phyloP scores from a whole-genome alignment of 192 early-diverging fungal genomes.

The Diversispora eburnea region DNA sequence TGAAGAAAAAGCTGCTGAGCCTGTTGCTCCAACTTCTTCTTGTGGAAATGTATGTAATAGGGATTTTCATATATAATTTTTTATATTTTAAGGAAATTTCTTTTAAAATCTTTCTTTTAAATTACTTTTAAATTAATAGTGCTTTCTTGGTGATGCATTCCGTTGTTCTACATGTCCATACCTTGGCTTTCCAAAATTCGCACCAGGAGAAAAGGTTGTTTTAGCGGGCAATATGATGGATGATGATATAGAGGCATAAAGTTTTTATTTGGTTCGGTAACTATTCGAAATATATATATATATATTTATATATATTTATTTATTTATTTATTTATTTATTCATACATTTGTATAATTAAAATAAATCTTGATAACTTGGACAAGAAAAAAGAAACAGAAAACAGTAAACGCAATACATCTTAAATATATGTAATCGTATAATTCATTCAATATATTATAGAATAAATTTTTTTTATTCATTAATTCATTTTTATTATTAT shows the following conservation, averaged over 20 bases:
- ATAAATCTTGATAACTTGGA: too few species aligned
- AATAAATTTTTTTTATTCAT: too few species aligned
- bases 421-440: too few species aligned
- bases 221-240: slow-evolving; percentile 75
- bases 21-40: slow-evolving; percentile 47
- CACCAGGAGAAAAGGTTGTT: slow-evolving; percentile 88
- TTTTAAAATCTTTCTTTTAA: slow-evolving; percentile 4
- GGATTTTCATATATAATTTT: neutral
- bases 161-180: slow-evolving; percentile 95
- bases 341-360: too few species aligned
- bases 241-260: slow-evolving; percentile 59
- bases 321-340: too few species aligned
- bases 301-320: too few species aligned
- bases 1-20: slow-evolving; percentile 41
- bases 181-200: slow-evolving; percentile 94
- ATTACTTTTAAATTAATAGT: slow-evolving; percentile 38
- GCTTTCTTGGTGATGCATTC: slow-evolving; percentile 96
- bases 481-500: too few species aligned
- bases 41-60: slow-evolving; percentile 41
- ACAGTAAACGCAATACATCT: too few species aligned
- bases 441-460: too few species aligned
- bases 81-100: slow-evolving; percentile 21
- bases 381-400: too few species aligned
- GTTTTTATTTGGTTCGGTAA: too few species aligned
- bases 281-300: too few species aligned